A percentile compares a stretch with the other conserved stretches of the same genome.
These are phyloP conservation scores for Primulina huaijiensis DNA, from an alignment of 257 asterid genomes.

Conservation along the genomic window DNA sequence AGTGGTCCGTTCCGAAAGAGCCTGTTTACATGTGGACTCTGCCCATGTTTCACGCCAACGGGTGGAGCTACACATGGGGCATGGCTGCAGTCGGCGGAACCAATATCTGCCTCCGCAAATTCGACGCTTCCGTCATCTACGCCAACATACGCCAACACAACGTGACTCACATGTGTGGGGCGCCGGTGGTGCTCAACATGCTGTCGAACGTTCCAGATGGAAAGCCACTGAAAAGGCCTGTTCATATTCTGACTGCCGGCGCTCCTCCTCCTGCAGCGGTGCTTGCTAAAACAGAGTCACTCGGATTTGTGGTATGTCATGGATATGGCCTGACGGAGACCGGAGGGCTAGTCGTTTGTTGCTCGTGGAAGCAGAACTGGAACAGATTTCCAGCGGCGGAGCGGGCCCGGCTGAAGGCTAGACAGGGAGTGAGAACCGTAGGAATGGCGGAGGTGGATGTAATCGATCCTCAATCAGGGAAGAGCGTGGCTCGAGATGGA, in stretches of 20 bases:
- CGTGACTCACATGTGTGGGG: constrained; percentile 16
- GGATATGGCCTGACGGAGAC: constrained; percentile 30
- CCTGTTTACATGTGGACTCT: constrained; percentile 25
- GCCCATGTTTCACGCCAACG: constrained; percentile 25
- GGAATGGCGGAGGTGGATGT: constrained; percentile 17
- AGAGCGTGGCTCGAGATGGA: constrained; percentile 15
- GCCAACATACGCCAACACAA: not conserved
- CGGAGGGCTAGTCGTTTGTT: constrained; percentile 16
- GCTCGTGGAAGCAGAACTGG: constrained; percentile 22
- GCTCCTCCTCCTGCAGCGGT: constrained; percentile 29
- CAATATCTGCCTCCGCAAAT: constrained; percentile 17
- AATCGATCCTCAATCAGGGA: constrained; percentile 20
- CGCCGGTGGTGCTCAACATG: not conserved
- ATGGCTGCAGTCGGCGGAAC: constrained; percentile 21
- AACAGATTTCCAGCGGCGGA: constrained; percentile 19
- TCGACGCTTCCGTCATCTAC: not conserved
- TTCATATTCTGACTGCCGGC: constrained; percentile 19
- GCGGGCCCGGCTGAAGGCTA: constrained; percentile 15
- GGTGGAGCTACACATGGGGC: constrained; percentile 22
- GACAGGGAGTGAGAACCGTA: constrained; percentile 21
- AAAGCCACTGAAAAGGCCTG: constrained; percentile 9
- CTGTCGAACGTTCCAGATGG: not conserved
- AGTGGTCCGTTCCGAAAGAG: constrained; percentile 9
- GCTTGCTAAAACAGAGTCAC: constrained; percentile 9
- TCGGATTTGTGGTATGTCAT: constrained; percentile 23